Conservation (phyloP, 2,329 filamentous ascomycete genomes). For the Hymenoscyphus fructigenus region DNA sequence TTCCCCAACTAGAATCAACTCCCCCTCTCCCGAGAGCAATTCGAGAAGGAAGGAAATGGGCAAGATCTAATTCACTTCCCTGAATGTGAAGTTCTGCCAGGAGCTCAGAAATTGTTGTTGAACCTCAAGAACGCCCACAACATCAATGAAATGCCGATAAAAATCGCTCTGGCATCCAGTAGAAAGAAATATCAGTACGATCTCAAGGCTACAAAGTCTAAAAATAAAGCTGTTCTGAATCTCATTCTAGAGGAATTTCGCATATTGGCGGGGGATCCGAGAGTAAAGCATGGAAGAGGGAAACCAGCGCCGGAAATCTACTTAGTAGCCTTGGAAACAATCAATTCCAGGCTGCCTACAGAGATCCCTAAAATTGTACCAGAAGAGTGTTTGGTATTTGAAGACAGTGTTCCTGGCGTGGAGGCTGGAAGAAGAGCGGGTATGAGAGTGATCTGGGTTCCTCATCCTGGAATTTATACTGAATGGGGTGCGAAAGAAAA, state of each 20-base stretch:
- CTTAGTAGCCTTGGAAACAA: slow-evolving; percentile 75
- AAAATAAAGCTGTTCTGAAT: neutral
- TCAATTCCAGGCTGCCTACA: slow-evolving; percentile 70
- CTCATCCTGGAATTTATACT: slow-evolving; percentile 73
- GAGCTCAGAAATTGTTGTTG: slow-evolving; percentile 62
- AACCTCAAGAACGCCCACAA: slow-evolving; percentile 14
- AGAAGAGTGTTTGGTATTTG: slow-evolving; percentile 94
- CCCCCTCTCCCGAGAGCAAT: slow-evolving; percentile 71
- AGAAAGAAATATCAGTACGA: slow-evolving; percentile 46
- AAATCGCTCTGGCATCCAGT: slow-evolving; percentile 72
- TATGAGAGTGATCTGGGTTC: slow-evolving; percentile 92
- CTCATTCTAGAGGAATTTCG: slow-evolving; percentile 67
- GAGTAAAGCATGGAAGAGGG: slow-evolving; percentile 76
- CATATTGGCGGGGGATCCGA: slow-evolving; percentile 80
- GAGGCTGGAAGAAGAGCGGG: slow-evolving; percentile 88
- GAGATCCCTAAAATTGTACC: slow-evolving; percentile 67
- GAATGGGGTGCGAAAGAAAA: slow-evolving; percentile 76
- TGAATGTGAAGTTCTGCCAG: slow-evolving; percentile 71
- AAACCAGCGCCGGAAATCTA: slow-evolving; percentile 97
- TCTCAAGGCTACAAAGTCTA: slow-evolving; percentile 47
- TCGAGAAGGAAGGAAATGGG: slow-evolving; percentile 54
- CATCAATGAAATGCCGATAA: slow-evolving; percentile 1
- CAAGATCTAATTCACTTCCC: slow-evolving; percentile 75
- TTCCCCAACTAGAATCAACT: slow-evolving; percentile 83
- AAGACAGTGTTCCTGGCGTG: slow-evolving; percentile 90